These are phyloP conservation scores for Plantago ovata DNA, from an alignment of 257 asterid genomes.

Conservation along the genomic window DNA sequence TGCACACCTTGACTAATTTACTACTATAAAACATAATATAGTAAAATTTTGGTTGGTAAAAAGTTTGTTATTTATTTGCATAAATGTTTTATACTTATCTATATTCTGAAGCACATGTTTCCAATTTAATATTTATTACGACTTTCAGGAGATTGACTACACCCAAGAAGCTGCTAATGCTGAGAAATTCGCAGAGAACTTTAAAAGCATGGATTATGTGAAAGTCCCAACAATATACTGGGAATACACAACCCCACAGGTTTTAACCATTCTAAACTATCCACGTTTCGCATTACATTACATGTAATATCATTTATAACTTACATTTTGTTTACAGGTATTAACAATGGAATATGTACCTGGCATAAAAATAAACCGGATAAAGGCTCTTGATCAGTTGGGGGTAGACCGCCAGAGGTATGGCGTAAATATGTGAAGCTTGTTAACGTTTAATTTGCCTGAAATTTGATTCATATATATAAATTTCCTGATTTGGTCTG, in stretches of 20 bases:
- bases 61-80: not conserved
- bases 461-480: constrained; percentile 6
- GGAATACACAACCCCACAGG: constrained; percentile 96
- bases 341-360: constrained; percentile 92
- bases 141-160: constrained; percentile 79
- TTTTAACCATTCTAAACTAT: constrained; percentile 23
- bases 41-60: too few relatives aligned
- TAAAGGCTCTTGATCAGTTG: constrained; percentile 77
- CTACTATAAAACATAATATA: too few relatives aligned
- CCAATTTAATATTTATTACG: constrained; percentile 5
- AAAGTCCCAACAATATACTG: constrained; percentile 80
- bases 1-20: not conserved
- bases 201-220: constrained; percentile 73
- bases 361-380: constrained; percentile 89
- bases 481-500: constrained; percentile 5
- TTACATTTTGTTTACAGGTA: constrained; percentile 41
- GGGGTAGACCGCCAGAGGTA: constrained; percentile 90
- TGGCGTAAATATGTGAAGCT: not conserved
- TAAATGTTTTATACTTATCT: not conserved
- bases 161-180: constrained; percentile 87
- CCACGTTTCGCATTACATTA: constrained; percentile 15
- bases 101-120: not conserved
- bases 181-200: constrained; percentile 68
- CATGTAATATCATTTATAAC: constrained; percentile 15
- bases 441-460: not conserved